These are phyloP conservation scores for Komagataea norvegica DNA, from an alignment of 1,139 yeast genomes.

Conservation along the genomic window DNA sequence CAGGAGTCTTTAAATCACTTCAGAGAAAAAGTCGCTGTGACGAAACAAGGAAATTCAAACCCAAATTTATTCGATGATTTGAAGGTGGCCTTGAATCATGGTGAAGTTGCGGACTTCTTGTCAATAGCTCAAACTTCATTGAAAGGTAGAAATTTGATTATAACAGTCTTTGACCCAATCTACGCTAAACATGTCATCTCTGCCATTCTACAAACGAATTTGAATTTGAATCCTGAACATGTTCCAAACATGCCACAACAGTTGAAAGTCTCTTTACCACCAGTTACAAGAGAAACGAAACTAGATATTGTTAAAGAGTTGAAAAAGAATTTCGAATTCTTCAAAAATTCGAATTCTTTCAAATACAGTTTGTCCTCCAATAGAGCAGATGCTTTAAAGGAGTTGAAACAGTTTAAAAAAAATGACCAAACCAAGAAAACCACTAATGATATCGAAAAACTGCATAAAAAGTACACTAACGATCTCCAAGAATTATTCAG, in stretches of 20 bases:
- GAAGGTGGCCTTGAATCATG: constrained; percentile 46
- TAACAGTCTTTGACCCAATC: constrained; percentile 81
- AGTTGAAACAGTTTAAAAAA: constrained; percentile 51
- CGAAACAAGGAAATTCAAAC: constrained; percentile 64
- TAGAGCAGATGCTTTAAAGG: constrained; percentile 59
- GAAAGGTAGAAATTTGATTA: constrained; percentile 62
- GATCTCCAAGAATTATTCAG: constrained; percentile 57
- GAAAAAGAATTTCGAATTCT: constrained; percentile 60
- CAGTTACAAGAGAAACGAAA: constrained; percentile 67
- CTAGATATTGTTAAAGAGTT: constrained; percentile 52
- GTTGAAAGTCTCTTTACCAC: constrained; percentile 70
- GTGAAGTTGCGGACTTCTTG: constrained; percentile 44
- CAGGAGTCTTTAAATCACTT: constrained; percentile 48
- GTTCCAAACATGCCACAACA: constrained; percentile 71
- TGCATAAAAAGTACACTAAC: constrained; percentile 58
- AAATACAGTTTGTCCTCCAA: constrained; percentile 52
- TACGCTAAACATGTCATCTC: constrained; percentile 65
- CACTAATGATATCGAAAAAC: constrained; percentile 56
- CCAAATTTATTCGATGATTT: constrained; percentile 63
- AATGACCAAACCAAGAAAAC: constrained; percentile 52
- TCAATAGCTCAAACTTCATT: constrained; percentile 71
- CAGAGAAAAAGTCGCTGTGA: constrained; percentile 51
- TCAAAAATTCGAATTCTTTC: constrained; percentile 46
- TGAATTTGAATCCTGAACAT: constrained; percentile 75
- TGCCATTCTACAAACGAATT: constrained; percentile 59